phyloP scores from a whole-genome alignment of 73 alveolate genomes.

The Tetrahymena borealis region DNA sequence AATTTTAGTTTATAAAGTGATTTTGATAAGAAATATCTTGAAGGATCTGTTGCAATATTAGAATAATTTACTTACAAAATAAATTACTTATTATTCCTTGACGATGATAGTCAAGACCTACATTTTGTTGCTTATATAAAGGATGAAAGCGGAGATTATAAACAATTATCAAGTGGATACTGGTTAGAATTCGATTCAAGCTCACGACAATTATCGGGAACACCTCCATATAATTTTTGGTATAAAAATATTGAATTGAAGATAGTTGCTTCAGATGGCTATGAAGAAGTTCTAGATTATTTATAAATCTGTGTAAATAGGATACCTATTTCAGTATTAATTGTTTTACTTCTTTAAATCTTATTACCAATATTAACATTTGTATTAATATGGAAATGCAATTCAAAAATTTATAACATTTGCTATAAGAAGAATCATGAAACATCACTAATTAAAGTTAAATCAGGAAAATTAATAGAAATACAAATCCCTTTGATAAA shows the following conservation, averaged over 20 bases:
- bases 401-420: not conserved
- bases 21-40: not conserved
- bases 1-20: not conserved
- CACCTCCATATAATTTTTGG: not conserved
- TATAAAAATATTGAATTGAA: not conserved
- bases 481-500: not conserved
- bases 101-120: not conserved
- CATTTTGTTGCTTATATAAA: not conserved
- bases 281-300: not conserved
- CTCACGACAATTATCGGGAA: not conserved
- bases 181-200: not conserved
- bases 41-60: not conserved
- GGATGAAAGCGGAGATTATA: not conserved
- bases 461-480: not conserved
- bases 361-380: not conserved
- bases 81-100: not conserved
- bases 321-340: not conserved
- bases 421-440: not conserved
- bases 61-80: not conserved
- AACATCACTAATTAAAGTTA: not conserved
- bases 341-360: not conserved
- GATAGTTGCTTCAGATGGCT: not conserved
- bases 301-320: not conserved
- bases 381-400: not conserved
- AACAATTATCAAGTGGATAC: not conserved